Base-by-base conservation (phyloP, 371 early-diverging fungal genomes). In the Rhizopus sp. region DNA sequence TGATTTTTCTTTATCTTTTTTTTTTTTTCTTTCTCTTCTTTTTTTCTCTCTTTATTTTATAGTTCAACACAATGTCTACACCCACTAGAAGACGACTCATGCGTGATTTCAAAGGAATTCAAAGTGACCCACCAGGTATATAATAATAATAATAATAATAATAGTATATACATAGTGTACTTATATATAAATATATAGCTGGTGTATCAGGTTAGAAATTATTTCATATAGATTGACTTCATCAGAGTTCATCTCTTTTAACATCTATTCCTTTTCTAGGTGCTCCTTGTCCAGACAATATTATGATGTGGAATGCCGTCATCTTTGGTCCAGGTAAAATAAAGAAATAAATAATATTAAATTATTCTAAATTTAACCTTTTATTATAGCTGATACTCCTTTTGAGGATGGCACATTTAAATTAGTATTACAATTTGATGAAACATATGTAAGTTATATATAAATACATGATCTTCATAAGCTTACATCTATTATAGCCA, bases 371-470 rank as follows among this genome's bases (percentile, higher is more conserved):
- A n/a, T 9, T 57, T 33, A 45, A 6, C n/a, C 33, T 57, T 50
- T 46, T 52, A 31, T 42, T 69, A 45, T 57, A 88, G 95, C 78
- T 63, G 98, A 98, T 56, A 99, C 99, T 29, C 97, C 98, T 3
- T 99, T 98, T 77, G 99, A 99, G 73, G 98, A 98, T 79, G 99
- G 99, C 32, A 98, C 97, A 0, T 99, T 99, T 82, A 99, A 97
- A 67, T 78, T 99, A 13, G 83, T 90, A 3, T 84, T 99, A 17
- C 90, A 88, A 57, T 99, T 99, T 81, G 97, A 97, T 68, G 96
- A 98, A 70, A 89, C 92, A 33, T 99, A 99, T 75, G 79, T 78
- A 73, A 68, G 72, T 62, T 7, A 10, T 40, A n/a, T n/a, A 41
- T 46, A 35, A 23, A 30, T 9, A 44, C 15, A 35, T 48, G 12